phyloP scores from a whole-genome alignment of 106 monocot genomes.

The Apostasia shenzhenica region DNA sequence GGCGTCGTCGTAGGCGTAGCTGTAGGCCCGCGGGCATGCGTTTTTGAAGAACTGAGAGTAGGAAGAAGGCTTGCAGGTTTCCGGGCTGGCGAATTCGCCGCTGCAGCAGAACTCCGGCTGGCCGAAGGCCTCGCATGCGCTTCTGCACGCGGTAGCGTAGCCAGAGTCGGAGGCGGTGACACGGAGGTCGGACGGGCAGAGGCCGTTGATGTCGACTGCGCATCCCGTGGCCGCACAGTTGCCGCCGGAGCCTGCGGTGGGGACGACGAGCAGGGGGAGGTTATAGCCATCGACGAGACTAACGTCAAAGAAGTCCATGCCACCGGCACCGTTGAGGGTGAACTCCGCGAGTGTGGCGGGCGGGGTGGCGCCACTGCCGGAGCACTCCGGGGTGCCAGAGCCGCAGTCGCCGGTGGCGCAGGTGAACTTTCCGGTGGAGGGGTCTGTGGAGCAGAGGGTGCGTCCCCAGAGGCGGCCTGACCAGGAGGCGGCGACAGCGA shows the following conservation, averaged over 20 bases:
- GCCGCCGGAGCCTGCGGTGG: constrained; percentile 10
- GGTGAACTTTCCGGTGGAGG: constrained; percentile 23
- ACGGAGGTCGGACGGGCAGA: constrained; percentile 58
- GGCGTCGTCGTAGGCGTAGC: constrained; percentile 84
- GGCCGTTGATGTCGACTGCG: constrained; percentile 46
- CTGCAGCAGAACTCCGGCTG: constrained; percentile 64
- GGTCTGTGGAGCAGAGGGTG: constrained; percentile 39
- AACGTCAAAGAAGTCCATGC: background rate
- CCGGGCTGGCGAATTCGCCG: constrained; percentile 59
- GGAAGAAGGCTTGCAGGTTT: constrained; percentile 51
- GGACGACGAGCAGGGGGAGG: constrained; percentile 38
- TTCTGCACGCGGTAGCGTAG: constrained; percentile 48
- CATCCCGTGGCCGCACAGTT: constrained; percentile 49
- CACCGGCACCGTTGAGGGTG: constrained; percentile 40
- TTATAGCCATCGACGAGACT: constrained; percentile 56
- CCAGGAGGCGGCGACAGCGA: constrained; percentile 38
- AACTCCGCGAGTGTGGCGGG: constrained; percentile 55
- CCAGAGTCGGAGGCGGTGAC: constrained; percentile 13
- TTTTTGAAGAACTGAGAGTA: constrained; percentile 90
- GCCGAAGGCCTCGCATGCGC: constrained; percentile 77
- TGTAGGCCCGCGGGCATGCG: constrained; percentile 70
- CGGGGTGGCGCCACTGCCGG: constrained; percentile 34
- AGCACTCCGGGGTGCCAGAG: constrained; percentile 35
- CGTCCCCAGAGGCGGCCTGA: constrained; percentile 71
- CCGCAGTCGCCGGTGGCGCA: constrained; percentile 58